These are phyloP conservation scores for Talaromyces sp. DNA, from an alignment of 2,329 filamentous ascomycete species.

Conservation along the genomic window DNA sequence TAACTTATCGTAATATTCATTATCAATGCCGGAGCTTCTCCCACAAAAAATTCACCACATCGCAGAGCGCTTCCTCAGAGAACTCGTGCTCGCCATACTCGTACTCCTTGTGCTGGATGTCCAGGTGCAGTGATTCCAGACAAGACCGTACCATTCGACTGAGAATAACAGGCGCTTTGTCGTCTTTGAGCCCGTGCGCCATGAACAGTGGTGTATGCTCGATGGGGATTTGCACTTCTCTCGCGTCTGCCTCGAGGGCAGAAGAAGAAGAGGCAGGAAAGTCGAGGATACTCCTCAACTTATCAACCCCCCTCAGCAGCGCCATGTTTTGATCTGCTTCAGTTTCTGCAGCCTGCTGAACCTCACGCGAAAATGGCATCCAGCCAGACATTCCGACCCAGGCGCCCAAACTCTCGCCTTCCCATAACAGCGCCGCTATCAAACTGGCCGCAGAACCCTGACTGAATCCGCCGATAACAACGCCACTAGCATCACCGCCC, in stretches of 20 bases:
- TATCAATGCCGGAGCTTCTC: neutral
- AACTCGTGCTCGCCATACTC: neutral
- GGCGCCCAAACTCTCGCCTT: conserved; percentile 16
- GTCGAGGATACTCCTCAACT: neutral
- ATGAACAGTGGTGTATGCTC: conserved; percentile 3
- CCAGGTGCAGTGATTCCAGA: neutral
- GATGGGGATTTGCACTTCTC: neutral
- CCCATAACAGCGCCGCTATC: conserved; percentile 40
- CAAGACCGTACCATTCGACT: neutral
- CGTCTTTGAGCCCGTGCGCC: conserved; percentile 1
- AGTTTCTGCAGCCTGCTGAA: neutral
- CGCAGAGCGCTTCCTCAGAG: conserved; percentile 3
- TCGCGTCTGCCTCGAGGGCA: neutral
- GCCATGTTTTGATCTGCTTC: neutral
- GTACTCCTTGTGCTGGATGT: conserved; percentile 1
- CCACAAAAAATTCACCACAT: conserved; percentile 3
- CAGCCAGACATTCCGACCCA: conserved; percentile 6
- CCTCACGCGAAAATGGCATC: conserved; percentile 3
- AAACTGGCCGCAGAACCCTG: conserved; percentile 49
- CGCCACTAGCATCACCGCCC: conserved; percentile 31
- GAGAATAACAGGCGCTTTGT: neutral
- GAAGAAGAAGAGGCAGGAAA: neutral
- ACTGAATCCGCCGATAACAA: conserved; percentile 48
- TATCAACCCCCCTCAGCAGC: neutral
- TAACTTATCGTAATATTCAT: too few species aligned